Percentiles rank a stretch among this genome's conserved stretches.
These are phyloP conservation scores for Penicillium steckii DNA, from an alignment of 495 filamentous ascomycete species.

Conservation along the genomic window DNA sequence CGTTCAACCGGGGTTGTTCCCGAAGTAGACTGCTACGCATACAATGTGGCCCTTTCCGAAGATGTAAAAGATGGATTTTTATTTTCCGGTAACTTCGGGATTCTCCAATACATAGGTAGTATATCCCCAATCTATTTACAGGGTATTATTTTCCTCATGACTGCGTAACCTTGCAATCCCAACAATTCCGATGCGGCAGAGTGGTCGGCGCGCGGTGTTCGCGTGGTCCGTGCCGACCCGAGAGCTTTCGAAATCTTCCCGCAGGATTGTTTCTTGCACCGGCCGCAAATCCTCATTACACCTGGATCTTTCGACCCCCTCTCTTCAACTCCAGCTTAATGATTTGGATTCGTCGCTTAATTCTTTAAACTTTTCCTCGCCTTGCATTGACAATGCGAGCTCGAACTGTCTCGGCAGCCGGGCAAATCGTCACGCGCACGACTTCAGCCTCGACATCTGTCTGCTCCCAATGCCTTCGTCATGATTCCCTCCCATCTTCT, in stretches of 20 bases:
- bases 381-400: slow-evolving; percentile 39
- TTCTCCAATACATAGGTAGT: too few species aligned
- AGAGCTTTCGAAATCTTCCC: slow-evolving; percentile 32
- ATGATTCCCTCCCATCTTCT: slow-evolving; percentile 34
- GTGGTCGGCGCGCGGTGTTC: neutral
- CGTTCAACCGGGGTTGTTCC: neutral
- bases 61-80: neutral
- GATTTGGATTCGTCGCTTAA: slow-evolving; percentile 1
- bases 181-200: slow-evolving; percentile 9
- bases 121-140: neutral
- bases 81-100: too few species aligned
- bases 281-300: too few species aligned
- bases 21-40: neutral
- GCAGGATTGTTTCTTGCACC: slow-evolving; percentile 20
- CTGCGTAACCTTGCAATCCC: neutral
- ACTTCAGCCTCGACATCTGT: slow-evolving; percentile 31
- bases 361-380: neutral
- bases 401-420: slow-evolving; percentile 39
- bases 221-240: slow-evolving; percentile 32
- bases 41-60: neutral
- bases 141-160: too few species aligned
- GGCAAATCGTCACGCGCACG: slow-evolving; percentile 41
- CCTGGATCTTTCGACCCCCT: neutral
- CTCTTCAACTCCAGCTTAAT: slow-evolving; percentile 8
- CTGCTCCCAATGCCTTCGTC: slow-evolving; percentile 46